A percentile compares a stretch with the other conserved stretches of the same genome.
Conservation (phyloP, 768 basidiomycete genomes). For the Pseudohyphozyma bogoriensis region DNA sequence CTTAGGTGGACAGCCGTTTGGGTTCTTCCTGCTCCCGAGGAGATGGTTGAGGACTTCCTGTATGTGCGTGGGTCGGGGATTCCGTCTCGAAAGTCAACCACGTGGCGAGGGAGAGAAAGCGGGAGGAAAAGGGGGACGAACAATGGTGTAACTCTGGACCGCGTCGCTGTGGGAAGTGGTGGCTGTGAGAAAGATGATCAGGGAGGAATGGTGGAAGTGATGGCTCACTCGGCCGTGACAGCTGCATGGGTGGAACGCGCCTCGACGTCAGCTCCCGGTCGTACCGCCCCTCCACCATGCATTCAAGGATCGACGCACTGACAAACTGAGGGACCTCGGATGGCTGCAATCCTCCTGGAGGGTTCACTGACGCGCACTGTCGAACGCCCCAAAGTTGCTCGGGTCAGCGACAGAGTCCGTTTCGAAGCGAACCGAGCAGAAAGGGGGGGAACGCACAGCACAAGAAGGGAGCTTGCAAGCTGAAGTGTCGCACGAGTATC, state of each 20-base stretch:
- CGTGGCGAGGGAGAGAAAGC: background rate
- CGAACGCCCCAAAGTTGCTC: too few relatives aligned
- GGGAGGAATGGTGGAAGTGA: too few relatives aligned
- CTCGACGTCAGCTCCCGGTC: background rate
- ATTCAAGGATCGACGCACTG: slow-evolving; percentile 44
- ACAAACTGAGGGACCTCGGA: slow-evolving; percentile 42
- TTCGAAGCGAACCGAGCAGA: background rate
- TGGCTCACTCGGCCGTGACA: slow-evolving; percentile 29
- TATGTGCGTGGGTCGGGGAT: too few relatives aligned
- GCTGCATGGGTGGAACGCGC: background rate
- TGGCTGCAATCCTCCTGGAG: slow-evolving; percentile 59
- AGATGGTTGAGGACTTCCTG: slow-evolving; percentile 60
- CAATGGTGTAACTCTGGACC: slow-evolving; percentile 60
- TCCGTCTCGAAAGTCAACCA: too few relatives aligned
- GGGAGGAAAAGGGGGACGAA: background rate
- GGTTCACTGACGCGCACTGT: slow-evolving; percentile 58
- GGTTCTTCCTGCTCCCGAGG: slow-evolving; percentile 52
- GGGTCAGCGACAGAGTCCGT: too few relatives aligned
- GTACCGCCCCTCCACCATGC: slow-evolving; percentile 8
- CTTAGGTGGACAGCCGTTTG: slow-evolving; percentile 50
- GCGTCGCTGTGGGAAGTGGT: too few relatives aligned
- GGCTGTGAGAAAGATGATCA: too few relatives aligned
- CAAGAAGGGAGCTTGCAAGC: slow-evolving; percentile 61
- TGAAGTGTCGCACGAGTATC: slow-evolving; percentile 59
- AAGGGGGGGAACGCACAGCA: slow-evolving; percentile 31